Base-by-base conservation (phyloP, 169 alveolate species). In the Eimeria praecox region DNA sequence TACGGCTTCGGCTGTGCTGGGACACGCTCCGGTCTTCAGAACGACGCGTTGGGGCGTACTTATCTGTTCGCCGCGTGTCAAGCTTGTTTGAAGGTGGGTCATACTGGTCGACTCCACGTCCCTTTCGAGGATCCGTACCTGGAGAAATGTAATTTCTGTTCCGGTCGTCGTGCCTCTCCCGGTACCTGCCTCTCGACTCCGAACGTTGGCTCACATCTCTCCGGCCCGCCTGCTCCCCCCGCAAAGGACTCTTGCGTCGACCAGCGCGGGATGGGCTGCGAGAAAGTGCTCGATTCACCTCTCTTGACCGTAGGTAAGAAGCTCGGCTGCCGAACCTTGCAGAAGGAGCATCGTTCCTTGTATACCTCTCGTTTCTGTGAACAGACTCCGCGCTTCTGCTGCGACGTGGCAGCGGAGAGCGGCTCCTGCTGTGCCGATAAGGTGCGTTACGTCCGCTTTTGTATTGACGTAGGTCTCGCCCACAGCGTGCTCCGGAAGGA, bases 291-390 rank as follows among this genome's bases (percentile, higher is more conserved):
- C 94, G 82, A 38, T 64, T 54, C 0, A 44, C 94, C 66, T 42
- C 83, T 64, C 44, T 54, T 42, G 66, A 64, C 20, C 94, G 78
- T 69, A 87, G 82, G 52, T 87, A 87, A 1, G 94, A 38, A 2
- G 94, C 94, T 40, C 71, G 62, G 82, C 94, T 87, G 33, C 94
- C 94, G 44, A 87, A 87, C 30, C 94, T 71, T n/a, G 94, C 94
- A 40, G 94, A 59, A 18, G 94, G 83, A 4, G 27, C 83, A 42
- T 87, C 94, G 66, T 59, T 64, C 85, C 71, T 66, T 30, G 38
- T 33, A 46, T 64, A 64, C 20, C 82, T 35, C 82, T 87, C 94
- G 62, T 64, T 59, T 46, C 83, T 87, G 33, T 71, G 24, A 33
- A 27, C 20, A 24, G 94, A 87, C 30, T 87, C 94, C 24, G 54